Evolutionary conservation across 2,329 filamentous ascomycete species (phyloP), one percentile per base, ranked within the genome.

Genomic region (Penicillium sp.): DNA sequence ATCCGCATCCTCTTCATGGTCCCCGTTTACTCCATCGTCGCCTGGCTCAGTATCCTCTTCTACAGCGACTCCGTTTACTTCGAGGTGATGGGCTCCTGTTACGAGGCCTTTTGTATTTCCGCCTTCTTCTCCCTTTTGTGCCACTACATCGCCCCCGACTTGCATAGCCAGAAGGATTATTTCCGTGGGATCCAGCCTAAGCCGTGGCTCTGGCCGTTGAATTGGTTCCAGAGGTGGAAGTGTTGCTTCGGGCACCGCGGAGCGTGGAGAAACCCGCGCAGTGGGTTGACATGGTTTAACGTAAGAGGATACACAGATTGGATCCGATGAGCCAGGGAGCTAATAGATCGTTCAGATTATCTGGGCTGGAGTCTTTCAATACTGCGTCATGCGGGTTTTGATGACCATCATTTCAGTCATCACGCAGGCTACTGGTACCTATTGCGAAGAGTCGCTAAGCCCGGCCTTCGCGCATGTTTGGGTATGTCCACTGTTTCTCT

Each of bases 1-100:
- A 90, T 93, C 57, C 86, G 88, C 40, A 90, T 94, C 55, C 78
- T 94, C 16, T 84, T 89, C 66, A 90, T 93, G 86, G 80, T 93
- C 42, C 88, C 88, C 40, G 75, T 91, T 51, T 93, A 93, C 67
- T 77, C 84, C 43, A 73, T 82, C 34, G 82, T 88, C 18, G 83
- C 85, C 31, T 86, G 86, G 63, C 76, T 89, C 31, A 84, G 82
- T 50, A 81, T 87, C 56, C 74, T 78, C 53, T 89, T 79, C 71
- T 90, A 91, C 72, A 79, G 77, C 64, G 80, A 89, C 61, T 81
- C 85, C 39, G 79, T 90, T 49, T 93, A 93, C 70, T 91, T 85
- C 65, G 78, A 88, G 62, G 84, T 91, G 42, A 71, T 89, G 38
- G 81, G 85, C 58, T 86, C 91, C 65, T 90, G 86, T 69, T 93